phyloP scores from a whole-genome alignment of 306 rosid genomes.

The Cercis canadensis region DNA sequence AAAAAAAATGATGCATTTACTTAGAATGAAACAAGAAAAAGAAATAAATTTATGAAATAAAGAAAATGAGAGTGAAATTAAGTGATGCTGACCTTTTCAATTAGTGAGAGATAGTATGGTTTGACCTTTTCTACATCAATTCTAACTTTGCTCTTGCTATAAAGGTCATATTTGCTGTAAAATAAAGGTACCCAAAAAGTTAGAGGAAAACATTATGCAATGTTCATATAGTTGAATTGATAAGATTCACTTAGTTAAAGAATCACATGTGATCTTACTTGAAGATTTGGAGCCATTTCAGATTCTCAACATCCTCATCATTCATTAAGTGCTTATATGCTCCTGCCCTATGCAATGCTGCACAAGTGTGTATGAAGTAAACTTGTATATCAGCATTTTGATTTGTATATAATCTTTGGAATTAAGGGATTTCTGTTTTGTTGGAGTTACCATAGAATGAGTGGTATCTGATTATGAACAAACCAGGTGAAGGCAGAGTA shows the following conservation, averaged over 20 bases:
- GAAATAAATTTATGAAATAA: not conserved
- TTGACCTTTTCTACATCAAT: conserved; percentile 72
- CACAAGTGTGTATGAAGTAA: conserved; percentile 24
- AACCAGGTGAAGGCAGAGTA: conserved; percentile 79
- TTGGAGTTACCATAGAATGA: conserved; percentile 70
- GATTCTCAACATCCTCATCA: conserved; percentile 73
- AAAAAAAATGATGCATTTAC: conserved; percentile 1
- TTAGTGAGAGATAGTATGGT: conserved; percentile 79
- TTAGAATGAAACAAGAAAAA: not conserved
- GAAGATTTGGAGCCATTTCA: conserved; percentile 80
- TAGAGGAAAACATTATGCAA: not conserved
- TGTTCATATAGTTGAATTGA: not conserved
- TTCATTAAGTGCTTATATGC: conserved; percentile 80
- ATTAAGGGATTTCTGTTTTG: not conserved
- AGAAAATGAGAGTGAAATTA: not conserved
- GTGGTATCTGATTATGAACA: conserved; percentile 86
- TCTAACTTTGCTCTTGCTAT: conserved; percentile 79
- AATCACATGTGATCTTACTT: conserved; percentile 45
- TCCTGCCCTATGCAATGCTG: conserved; percentile 73
- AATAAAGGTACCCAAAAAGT: not conserved
- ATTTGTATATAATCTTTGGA: not conserved
- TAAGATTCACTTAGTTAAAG: conserved; percentile 31
- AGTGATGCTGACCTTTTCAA: conserved; percentile 58
- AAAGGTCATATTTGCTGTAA: conserved; percentile 83
- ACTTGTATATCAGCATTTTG: not conserved